Base-by-base conservation (phyloP, 306 rosid genomes). In the Cyamopsis tetragonoloba region DNA sequence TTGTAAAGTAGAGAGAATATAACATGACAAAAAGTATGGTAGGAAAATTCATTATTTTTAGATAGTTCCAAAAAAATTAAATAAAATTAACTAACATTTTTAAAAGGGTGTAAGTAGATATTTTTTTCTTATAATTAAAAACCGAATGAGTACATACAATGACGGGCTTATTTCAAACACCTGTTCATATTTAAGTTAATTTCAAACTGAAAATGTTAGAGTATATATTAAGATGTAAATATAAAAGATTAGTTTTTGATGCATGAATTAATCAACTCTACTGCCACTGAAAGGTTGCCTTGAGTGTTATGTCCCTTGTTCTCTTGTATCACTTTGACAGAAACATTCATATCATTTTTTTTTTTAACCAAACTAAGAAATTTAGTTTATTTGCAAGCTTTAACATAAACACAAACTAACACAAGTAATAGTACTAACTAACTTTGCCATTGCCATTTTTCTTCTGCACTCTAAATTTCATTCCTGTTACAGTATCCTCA, bases 221-320 rank as follows among this genome's bases (percentile, higher is more conserved):
- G n/a, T n/a, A n/a, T n/a, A 47, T 42, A 59, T 27, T 56, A 13
- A 74, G 31, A 27, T 9, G 46, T 18, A n/a, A n/a, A n/a, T n/a
- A n/a, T n/a, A n/a, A 55, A 41, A 54, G 12, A 69, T 61, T 12
- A 42, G 17, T 27, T 13, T 6, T 53, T 2, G 31, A 39, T 19
- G 13, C n/a, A n/a, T n/a, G n/a, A n/a, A 61, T 28, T 77, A n/a
- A n/a, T n/a, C n/a, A 92, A 97, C 98, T 93, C 96, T 70, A 87
- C 84, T 47, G 71, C 77, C 26, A 85, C 83, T 19, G 88, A 86
- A 77, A 93, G 92, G 38, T 73, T 42, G n/a, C 86, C 88, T 18
- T 73, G 37, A 70, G 69, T 81, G 55, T 80, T 82, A 15, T 55
- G 81, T 30, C 55, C 80, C 66, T 77, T 86, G 72, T 80, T 71